Evolutionary conservation across 2,329 filamentous ascomycete species (phyloP), one percentile per base, ranked within the genome.

Genomic region (Pestalotiopsis sp.): DNA sequence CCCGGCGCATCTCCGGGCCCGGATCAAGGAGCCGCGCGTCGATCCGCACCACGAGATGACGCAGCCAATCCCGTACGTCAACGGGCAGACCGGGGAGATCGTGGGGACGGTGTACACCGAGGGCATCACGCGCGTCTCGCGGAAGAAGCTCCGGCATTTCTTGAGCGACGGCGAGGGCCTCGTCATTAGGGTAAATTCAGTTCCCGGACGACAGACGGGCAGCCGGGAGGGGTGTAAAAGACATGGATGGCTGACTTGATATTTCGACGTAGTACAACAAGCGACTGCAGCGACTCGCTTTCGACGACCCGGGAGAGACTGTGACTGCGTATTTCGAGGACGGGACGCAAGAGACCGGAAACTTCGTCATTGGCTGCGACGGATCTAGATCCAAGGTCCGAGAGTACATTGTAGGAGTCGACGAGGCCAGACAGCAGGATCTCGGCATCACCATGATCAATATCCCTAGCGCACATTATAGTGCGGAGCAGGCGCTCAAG

Each of bases 41-140:
- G 60, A 63, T 12, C 60, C 60, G 14, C 60, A 63, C n/a, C 27
- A 45, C 38, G 60, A 41, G 23, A 65, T 39, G 38, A 65, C 41
- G 12, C 39, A 52, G 38, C 23, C 62, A 14, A 65, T 65, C 13
- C 62, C 62, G 7, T 65, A 27, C 36, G 49, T 52, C n/a, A 52
- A 65, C 13, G 62, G 38, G 4, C 49, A 52, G 62, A 65, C 38
- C 23, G 41, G 62, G 4, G 38, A 36, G 27, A 4, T 14, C 39
- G 14, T 65, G 9, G 41, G 23, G 20, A 23, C 39, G 39, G 23
- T 49, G 38, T 36, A 65, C 45, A 41, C 38, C 20, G 60, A 38
- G 12, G 60, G 27, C 17, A 63, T 41, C 5, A 63, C 60, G 31
- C 27, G 60, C 17, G 60, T 63, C n/a, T 63, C 60, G 27, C 27